phyloP scores from a whole-genome alignment of 306 rosid genomes.

The Malus fusca region DNA sequence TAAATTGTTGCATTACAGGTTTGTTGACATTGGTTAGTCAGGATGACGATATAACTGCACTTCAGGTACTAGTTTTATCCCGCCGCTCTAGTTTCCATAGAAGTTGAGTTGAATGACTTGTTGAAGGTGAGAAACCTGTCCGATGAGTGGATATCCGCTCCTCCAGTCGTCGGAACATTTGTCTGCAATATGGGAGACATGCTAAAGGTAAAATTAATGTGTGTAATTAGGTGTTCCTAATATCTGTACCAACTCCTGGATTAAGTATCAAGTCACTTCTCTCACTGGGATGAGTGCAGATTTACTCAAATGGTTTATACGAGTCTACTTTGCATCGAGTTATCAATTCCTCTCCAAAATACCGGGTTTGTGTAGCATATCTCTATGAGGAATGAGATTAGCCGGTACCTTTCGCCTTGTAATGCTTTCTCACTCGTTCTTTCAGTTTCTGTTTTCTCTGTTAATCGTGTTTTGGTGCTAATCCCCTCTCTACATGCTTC shows the following conservation, averaged over 20 bases:
- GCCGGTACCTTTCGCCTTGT: neutral
- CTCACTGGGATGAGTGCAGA: constrained; percentile 36
- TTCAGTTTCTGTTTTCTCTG: neutral
- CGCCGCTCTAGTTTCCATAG: neutral
- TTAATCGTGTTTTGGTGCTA: neutral
- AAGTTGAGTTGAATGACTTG: constrained; percentile 15
- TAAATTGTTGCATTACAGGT: constrained; percentile 41
- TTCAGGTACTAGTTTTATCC: constrained; percentile 50
- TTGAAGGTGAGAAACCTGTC: constrained; percentile 75
- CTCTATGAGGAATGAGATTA: constrained; percentile 61
- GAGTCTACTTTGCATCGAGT: too few species aligned
- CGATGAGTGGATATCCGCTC: constrained; percentile 93
- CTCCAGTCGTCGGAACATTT: constrained; percentile 72
- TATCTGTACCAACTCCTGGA: neutral
- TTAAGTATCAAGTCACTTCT: neutral
- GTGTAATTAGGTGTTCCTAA: neutral
- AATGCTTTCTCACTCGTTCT: neutral
- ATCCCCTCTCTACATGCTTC: neutral
- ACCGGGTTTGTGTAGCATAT: constrained; percentile 67
- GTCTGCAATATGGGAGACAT: constrained; percentile 94
- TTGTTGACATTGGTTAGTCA: constrained; percentile 84
- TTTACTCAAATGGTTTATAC: constrained; percentile 81
- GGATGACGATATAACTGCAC: constrained; percentile 75
- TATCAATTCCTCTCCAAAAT: constrained; percentile 9
- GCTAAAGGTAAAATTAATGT: constrained; percentile 57